These are phyloP conservation scores for Urochloa ruziziensis DNA, from an alignment of 176 grass and related monocot species.

Conservation along the genomic window DNA sequence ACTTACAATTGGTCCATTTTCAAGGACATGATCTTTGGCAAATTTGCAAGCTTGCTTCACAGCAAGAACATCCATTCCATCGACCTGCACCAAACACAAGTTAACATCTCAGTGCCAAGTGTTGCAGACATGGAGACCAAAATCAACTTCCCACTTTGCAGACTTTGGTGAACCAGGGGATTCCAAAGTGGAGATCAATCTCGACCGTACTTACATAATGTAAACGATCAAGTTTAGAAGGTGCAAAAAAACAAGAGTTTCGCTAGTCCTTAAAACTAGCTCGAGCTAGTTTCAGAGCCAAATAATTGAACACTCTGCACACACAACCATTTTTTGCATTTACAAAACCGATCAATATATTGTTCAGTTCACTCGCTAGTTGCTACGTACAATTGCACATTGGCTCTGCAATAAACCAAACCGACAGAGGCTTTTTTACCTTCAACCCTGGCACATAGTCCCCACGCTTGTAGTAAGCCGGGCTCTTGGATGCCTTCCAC, in stretches of 20 bases:
- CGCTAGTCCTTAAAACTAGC: background rate
- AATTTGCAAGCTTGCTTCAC: slow-evolving; percentile 90
- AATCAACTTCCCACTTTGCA: background rate
- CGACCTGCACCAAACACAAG: slow-evolving; percentile 47
- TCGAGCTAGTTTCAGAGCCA: background rate
- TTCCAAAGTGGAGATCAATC: background rate
- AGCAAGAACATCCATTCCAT: slow-evolving; percentile 90
- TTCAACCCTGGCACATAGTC: slow-evolving; percentile 97
- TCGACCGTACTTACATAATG: background rate
- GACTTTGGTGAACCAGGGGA: background rate
- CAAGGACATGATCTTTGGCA: slow-evolving; percentile 73
- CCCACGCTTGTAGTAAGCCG: slow-evolving; percentile 91
- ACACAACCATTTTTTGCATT: background rate
- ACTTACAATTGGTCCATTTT: slow-evolving; percentile 86
- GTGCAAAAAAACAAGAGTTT: too few relatives aligned
- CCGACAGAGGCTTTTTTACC: slow-evolving; percentile 21
- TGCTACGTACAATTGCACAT: background rate
- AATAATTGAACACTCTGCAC: background rate
- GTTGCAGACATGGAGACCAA: background rate
- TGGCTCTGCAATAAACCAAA: background rate
- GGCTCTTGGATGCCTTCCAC: slow-evolving; percentile 90
- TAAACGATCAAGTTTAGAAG: too few relatives aligned
- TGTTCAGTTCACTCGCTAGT: background rate
- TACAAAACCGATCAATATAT: background rate
- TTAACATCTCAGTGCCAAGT: background rate